phyloP scores from a whole-genome alignment of 495 filamentous ascomycete species.

The Talaromyces ruber region DNA sequence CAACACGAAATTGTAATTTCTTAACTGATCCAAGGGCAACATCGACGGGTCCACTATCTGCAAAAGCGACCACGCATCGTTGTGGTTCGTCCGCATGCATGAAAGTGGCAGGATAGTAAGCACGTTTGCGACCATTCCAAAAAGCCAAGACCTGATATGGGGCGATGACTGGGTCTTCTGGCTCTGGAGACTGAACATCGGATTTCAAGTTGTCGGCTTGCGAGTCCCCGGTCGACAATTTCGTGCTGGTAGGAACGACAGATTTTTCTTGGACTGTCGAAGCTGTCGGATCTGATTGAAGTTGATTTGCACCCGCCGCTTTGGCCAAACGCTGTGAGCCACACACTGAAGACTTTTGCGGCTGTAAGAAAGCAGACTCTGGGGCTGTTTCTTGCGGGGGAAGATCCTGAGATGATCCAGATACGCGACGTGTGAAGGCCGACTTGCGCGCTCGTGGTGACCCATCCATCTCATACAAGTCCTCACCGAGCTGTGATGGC shows the following conservation, averaged over 20 bases:
- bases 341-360: background rate
- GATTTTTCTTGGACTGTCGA: background rate
- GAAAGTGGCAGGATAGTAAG: conserved; percentile 44
- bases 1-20: conserved; percentile 36
- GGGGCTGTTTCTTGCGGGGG: background rate
- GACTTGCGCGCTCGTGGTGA: conserved; percentile 14
- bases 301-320: background rate
- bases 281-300: background rate
- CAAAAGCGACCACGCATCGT: conserved; percentile 39
- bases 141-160: conserved; percentile 42
- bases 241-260: background rate
- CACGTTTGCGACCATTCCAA: conserved; percentile 40
- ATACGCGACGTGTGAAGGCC: background rate
- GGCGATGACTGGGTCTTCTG: conserved; percentile 16
- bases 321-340: background rate
- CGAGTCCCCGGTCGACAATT: background rate
- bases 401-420: background rate
- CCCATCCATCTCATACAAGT: conserved; percentile 30
- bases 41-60: conserved; percentile 34
- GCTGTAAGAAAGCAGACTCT: background rate
- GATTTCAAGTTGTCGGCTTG: background rate
- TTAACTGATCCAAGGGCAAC: conserved; percentile 34
- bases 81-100: conserved; percentile 30
- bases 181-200: background rate
- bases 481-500: conserved; percentile 14